Conservation (phyloP, 2,329 filamentous ascomycete genomes). For the Parascedosporium putredinis region DNA sequence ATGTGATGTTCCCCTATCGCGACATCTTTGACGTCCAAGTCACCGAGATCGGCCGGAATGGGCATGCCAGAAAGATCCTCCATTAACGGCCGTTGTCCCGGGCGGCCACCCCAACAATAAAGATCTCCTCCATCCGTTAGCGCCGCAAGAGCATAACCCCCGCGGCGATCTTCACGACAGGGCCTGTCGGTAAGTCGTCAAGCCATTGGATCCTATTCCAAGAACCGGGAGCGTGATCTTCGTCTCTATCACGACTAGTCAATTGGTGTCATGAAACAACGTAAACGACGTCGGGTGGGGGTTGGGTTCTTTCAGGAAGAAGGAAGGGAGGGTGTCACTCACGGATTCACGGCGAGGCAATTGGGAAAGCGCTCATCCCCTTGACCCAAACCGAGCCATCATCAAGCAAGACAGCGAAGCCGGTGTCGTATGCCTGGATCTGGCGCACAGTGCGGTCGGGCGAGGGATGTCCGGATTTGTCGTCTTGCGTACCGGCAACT, state of each 20-base stretch:
- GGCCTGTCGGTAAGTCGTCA: slow-evolving; percentile 36
- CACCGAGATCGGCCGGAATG: slow-evolving; percentile 34
- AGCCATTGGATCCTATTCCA: slow-evolving; percentile 35
- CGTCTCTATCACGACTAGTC: slow-evolving; percentile 23
- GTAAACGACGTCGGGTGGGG: background rate
- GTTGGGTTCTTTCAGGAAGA: too few species aligned
- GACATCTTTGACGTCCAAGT: slow-evolving; percentile 42
- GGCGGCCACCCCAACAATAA: slow-evolving; percentile 47
- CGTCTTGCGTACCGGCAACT: background rate
- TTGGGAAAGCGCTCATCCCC: slow-evolving; percentile 49
- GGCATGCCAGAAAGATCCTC: slow-evolving; percentile 19
- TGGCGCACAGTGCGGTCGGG: slow-evolving; percentile 22
- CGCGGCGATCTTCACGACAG: slow-evolving; percentile 40
- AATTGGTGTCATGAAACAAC: slow-evolving; percentile 10
- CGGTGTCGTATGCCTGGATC: slow-evolving; percentile 35
- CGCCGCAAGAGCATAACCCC: slow-evolving; percentile 49
- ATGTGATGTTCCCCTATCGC: slow-evolving; percentile 49
- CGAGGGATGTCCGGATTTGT: background rate
- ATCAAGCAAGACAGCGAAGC: slow-evolving; percentile 35
- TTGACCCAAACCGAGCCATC: slow-evolving; percentile 37
- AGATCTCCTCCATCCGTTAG: slow-evolving; percentile 46
- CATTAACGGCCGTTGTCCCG: slow-evolving; percentile 9
- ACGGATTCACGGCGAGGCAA: slow-evolving; percentile 27
- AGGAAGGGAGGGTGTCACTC: too few species aligned
- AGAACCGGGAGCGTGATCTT: slow-evolving; percentile 25